Evolutionary conservation across 805 yeast genomes (phyloP).

Genomic region (Ogataea glucozyma): DNA sequence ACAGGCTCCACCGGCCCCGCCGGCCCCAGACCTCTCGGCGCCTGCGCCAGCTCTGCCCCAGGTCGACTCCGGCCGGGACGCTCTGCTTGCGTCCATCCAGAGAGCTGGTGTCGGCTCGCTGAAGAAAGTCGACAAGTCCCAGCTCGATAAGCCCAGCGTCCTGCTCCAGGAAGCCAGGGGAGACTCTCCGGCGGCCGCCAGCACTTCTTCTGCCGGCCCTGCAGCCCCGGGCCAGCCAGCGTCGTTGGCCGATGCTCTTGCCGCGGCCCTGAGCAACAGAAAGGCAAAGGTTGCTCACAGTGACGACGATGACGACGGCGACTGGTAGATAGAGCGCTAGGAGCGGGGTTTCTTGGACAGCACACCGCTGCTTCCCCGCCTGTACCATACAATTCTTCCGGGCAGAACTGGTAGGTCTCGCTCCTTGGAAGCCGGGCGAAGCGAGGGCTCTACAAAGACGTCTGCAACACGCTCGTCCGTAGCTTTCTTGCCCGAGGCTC

Average conservation of each 20-base stretch:
- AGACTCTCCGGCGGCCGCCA: conserved; percentile 43
- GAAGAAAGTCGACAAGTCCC: conserved; percentile 78
- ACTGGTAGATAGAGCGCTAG: conserved; percentile 46
- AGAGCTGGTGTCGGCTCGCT: conserved; percentile 72
- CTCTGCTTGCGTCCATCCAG: conserved; percentile 82
- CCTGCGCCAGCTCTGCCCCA: conserved; percentile 41
- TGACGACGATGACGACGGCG: conserved; percentile 84
- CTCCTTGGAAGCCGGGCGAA: no score
- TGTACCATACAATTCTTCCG: no score
- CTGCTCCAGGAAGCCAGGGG: conserved; percentile 72
- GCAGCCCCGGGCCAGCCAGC: conserved; percentile 52
- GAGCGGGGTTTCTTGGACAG: no score
- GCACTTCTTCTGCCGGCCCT: conserved; percentile 33
- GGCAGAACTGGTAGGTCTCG: no score
- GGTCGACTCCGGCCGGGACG: conserved; percentile 69
- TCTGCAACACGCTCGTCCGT: no score
- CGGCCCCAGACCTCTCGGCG: conserved; percentile 36
- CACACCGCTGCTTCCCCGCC: no score
- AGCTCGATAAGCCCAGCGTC: conserved; percentile 76
- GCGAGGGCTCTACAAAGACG: no score
- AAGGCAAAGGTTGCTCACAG: conserved; percentile 79
- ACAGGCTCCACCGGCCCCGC: conserved; percentile 17
- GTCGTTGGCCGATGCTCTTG: conserved; percentile 80
- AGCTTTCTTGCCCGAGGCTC: no score
- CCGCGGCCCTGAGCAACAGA: conserved; percentile 80